A percentile compares a stretch with the other conserved stretches of the same genome.
These are phyloP conservation scores for Iodosphaeria phyllophila DNA, from an alignment of 2,329 filamentous ascomycete genomes.

Conservation along the genomic window DNA sequence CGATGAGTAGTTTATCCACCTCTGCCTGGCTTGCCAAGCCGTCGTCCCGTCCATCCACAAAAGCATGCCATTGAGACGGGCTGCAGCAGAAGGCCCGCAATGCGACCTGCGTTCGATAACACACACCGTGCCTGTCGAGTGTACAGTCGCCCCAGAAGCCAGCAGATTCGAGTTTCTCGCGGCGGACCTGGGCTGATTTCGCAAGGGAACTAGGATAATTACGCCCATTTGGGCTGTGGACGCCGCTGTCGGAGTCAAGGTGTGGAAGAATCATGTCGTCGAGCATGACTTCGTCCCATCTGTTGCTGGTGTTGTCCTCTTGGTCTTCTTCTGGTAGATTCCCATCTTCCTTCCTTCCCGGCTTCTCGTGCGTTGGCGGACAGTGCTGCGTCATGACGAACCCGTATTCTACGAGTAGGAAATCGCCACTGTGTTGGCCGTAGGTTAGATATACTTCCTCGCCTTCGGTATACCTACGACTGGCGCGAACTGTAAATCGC, in stretches of 20 bases:
- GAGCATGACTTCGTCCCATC: slow-evolving; percentile 30
- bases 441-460: slow-evolving; percentile 55
- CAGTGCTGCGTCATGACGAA: slow-evolving; percentile 26
- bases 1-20: slow-evolving; percentile 19
- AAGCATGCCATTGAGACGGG: slow-evolving; percentile 20
- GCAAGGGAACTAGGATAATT: no score
- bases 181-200: slow-evolving; percentile 13
- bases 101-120: slow-evolving; percentile 36
- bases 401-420: slow-evolving; percentile 50
- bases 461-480: slow-evolving; percentile 28
- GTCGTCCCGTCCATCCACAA: slow-evolving; percentile 25
- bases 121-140: slow-evolving; percentile 28
- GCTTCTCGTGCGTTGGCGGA: no score
- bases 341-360: no score
- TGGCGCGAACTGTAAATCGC: slow-evolving; percentile 38
- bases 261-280: slow-evolving; percentile 25
- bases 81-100: slow-evolving; percentile 21
- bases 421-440: slow-evolving; percentile 53
- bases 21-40: slow-evolving; percentile 21
- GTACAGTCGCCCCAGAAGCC: slow-evolving; percentile 32
- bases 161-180: slow-evolving; percentile 19
- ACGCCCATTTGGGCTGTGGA: no score
- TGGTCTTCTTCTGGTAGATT: slow-evolving; percentile 23
- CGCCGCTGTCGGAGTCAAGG: slow-evolving; percentile 7
- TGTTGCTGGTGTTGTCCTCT: slow-evolving; percentile 19